Evolutionary conservation across 1,284 basidiomycete species (phyloP).

Genomic region (Neolentinus lepideus): DNA sequence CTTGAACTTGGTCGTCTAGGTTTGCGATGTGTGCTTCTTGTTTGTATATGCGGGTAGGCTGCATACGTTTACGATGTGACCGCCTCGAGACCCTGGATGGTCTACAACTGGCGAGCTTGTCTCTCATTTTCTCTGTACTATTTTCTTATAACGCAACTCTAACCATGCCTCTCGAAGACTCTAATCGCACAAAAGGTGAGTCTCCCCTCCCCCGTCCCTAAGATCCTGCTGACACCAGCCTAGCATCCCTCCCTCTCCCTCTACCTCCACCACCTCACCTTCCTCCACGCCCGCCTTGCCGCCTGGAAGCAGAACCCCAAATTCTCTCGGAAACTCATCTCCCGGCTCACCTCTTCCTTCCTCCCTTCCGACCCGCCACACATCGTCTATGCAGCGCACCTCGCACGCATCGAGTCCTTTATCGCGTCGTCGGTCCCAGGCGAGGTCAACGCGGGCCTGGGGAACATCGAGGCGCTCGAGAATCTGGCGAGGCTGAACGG

Average conservation of each 20-base stretch:
- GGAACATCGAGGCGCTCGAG: slow-evolving; percentile 35
- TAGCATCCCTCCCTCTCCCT: slow-evolving; percentile 56
- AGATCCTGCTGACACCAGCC: neutral
- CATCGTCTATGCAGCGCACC: slow-evolving; percentile 43
- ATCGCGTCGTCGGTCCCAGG: slow-evolving; percentile 23
- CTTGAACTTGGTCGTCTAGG: too few relatives aligned
- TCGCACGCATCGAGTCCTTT: slow-evolving; percentile 41
- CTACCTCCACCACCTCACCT: slow-evolving; percentile 48
- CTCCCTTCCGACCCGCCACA: slow-evolving; percentile 40
- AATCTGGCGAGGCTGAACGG: slow-evolving; percentile 27
- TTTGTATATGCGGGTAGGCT: neutral
- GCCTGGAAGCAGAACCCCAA: slow-evolving; percentile 47
- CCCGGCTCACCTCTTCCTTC: slow-evolving; percentile 45
- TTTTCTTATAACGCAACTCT: too few relatives aligned
- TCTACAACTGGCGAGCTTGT: too few relatives aligned
- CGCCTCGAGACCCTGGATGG: too few relatives aligned
- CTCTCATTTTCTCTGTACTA: too few relatives aligned
- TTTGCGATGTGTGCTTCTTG: too few relatives aligned
- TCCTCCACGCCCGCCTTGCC: slow-evolving; percentile 53
- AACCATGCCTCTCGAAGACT: slow-evolving; percentile 30
- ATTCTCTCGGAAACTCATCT: slow-evolving; percentile 47
- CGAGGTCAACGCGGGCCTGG: slow-evolving; percentile 32
- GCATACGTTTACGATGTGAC: too few relatives aligned
- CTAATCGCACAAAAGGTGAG: slow-evolving; percentile 55
- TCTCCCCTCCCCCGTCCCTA: neutral